Percentiles rank a stretch among this genome's conserved stretches.
These are phyloP conservation scores for Parietichytrium sp. DNA, from an alignment of 108 stramenopile species.

Conservation along the genomic window DNA sequence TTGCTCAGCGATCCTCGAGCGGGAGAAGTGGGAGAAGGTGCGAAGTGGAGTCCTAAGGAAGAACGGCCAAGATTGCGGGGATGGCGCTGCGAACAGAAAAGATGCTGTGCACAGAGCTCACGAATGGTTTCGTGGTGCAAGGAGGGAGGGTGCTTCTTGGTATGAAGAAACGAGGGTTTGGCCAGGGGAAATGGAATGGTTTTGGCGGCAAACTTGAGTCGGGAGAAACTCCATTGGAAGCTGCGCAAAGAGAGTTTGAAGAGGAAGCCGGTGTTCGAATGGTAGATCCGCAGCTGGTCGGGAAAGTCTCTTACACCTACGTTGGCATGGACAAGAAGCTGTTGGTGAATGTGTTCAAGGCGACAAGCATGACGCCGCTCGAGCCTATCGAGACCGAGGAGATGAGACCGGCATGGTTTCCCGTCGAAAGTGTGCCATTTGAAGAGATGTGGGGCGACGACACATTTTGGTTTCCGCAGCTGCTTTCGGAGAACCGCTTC, in stretches of 20 bases:
- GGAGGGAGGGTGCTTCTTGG: conserved; percentile 43
- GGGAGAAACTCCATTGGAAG: conserved; percentile 39
- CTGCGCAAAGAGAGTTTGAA: conserved; percentile 44
- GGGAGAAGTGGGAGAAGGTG: no score
- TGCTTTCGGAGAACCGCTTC: background rate
- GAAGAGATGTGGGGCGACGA: conserved; percentile 54
- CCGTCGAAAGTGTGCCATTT: conserved; percentile 38
- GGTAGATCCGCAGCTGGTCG: background rate
- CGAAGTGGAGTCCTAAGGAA: no score
- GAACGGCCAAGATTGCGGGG: background rate
- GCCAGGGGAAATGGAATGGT: conserved; percentile 50
- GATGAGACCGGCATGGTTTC: conserved; percentile 52
- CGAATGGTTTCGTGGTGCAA: conserved; percentile 7
- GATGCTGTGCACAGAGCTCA: background rate
- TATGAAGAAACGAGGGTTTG: conserved; percentile 57
- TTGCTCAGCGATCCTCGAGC: no score
- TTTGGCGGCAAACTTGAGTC: conserved; percentile 52
- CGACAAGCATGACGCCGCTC: background rate
- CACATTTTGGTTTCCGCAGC: conserved; percentile 39
- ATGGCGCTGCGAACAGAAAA: background rate
- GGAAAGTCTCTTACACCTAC: conserved; percentile 43
- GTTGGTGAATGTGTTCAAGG: conserved; percentile 47
- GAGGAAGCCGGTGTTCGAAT: conserved; percentile 44
- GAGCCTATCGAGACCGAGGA: conserved; percentile 47
- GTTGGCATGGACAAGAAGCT: conserved; percentile 20